Evolutionary conservation across 495 filamentous ascomycete genomes (phyloP).

Genomic region (Pseudevernia furfuracea): DNA sequence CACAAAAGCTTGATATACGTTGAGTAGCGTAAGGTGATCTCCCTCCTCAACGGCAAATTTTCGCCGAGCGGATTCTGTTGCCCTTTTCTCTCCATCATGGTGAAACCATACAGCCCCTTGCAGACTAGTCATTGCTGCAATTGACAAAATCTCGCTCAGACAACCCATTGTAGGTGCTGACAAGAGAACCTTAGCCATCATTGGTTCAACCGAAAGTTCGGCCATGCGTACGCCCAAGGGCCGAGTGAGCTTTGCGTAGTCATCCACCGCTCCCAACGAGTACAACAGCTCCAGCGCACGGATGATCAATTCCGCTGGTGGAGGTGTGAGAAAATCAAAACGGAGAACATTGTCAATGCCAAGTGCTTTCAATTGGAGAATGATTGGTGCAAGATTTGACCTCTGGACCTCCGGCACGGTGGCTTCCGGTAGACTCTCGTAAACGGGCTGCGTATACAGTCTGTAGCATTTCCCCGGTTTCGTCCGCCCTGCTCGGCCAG

Average conservation of each 20-base stretch:
- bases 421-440: slow-evolving; percentile 59
- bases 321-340: slow-evolving; percentile 83
- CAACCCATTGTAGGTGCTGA: slow-evolving; percentile 69
- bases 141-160: slow-evolving; percentile 76
- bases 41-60: slow-evolving; percentile 92
- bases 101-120: slow-evolving; percentile 76
- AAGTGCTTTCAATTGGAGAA: slow-evolving; percentile 91
- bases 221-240: slow-evolving; percentile 88
- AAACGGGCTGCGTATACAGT: slow-evolving; percentile 76
- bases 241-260: slow-evolving; percentile 83
- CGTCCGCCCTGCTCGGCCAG: slow-evolving; percentile 85
- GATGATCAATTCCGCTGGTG: slow-evolving; percentile 79
- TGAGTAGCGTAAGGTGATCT: slow-evolving; percentile 89
- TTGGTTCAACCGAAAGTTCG: slow-evolving; percentile 88
- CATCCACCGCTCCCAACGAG: slow-evolving; percentile 80
- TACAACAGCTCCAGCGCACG: slow-evolving; percentile 85
- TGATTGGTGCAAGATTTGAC: slow-evolving; percentile 80
- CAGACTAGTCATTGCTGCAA: slow-evolving; percentile 90
- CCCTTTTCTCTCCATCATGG: slow-evolving; percentile 66
- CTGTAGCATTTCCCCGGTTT: slow-evolving; percentile 93
- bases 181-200: slow-evolving; percentile 89
- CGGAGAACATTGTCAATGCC: slow-evolving; percentile 93
- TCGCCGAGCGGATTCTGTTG: slow-evolving; percentile 60
- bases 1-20: slow-evolving; percentile 86
- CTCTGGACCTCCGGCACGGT: slow-evolving; percentile 89